Evolutionary conservation across 768 basidiomycete species (phyloP), one percentile per base, ranked within the genome.

Genomic region (Boletus rubescentipes): DNA sequence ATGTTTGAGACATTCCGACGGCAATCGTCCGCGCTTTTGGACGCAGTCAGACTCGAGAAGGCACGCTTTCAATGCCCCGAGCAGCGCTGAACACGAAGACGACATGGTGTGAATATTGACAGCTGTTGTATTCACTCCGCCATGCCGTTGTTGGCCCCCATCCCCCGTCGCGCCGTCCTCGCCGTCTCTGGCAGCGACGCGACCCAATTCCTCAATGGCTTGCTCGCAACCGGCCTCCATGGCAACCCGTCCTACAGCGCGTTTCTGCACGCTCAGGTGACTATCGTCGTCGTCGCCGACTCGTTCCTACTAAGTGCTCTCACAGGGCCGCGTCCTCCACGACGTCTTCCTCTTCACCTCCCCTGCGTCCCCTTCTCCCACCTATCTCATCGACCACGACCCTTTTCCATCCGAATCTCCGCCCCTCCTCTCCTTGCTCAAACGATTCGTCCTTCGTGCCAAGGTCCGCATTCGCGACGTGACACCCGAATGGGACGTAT

Each of bases 41-140:
- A 96, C 93, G 67, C 93, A 96, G 65, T 95, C 91, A 0, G 92
- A 91, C 63, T 80, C 82, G 65, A 94, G 78, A 5, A 96, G 71
- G 62, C 93, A 96, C 54, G 88, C 82, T 63, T 91, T 93, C 65
- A 96, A 80, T 34, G 91, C 89, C 29, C 74, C 77, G 44, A 93
- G 75, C 54, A 96, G 76, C 46, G 82, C 82, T 61, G 89, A 81
- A 69, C 93, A 95, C 42, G 87, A 87, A 39, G 86, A 87, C 44
- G 89, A 84, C 91, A 93, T 91, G 54, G 26, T 46, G n/a, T 31
- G 21, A 3, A 10, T 49, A 23, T 55, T 47, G 48, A 49, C 48
- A 41, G 9, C 49, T 42, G 71, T 51, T 46, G 38, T 21, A 31
- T 49, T 40, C 47, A 49, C 44, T 32, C 46, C 43, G 31, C 41